Conservation (phyloP, 192 early-diverging fungal species). For the Backusella macrospora region DNA sequence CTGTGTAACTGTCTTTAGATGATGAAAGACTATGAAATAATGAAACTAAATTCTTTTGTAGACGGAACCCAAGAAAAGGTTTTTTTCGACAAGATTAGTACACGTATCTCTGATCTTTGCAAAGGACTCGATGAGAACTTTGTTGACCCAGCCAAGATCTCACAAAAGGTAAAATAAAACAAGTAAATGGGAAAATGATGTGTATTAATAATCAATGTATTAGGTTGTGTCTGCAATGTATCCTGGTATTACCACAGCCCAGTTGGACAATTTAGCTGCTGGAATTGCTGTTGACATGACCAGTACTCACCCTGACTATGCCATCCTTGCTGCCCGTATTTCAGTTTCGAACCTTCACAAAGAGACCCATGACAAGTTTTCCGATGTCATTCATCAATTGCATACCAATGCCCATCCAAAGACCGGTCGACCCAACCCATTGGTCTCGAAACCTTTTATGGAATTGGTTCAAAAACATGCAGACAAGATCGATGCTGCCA, state of each 20-base stretch:
- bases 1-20: background rate
- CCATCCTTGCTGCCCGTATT: conserved; percentile 93
- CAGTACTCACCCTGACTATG: conserved; percentile 94
- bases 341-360: conserved; percentile 94
- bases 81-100: conserved; percentile 94
- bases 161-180: conserved; percentile 77
- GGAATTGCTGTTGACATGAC: conserved; percentile 89
- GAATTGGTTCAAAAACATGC: conserved; percentile 65
- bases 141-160: conserved; percentile 86
- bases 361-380: conserved; percentile 80
- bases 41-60: conserved; percentile 23
- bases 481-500: conserved; percentile 82
- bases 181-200: background rate
- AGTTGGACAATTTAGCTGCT: conserved; percentile 95
- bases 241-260: conserved; percentile 96
- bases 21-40: background rate
- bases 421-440: conserved; percentile 75
- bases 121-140: conserved; percentile 91
- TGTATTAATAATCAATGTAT: background rate
- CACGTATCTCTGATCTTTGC: conserved; percentile 91
- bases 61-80: conserved; percentile 80
- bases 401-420: conserved; percentile 88
- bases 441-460: conserved; percentile 80
- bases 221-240: conserved; percentile 92
- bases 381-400: conserved; percentile 77